Evolutionary conservation across 108 stramenopile species (phyloP).

Genomic region (Skeletonema marinoi): DNA sequence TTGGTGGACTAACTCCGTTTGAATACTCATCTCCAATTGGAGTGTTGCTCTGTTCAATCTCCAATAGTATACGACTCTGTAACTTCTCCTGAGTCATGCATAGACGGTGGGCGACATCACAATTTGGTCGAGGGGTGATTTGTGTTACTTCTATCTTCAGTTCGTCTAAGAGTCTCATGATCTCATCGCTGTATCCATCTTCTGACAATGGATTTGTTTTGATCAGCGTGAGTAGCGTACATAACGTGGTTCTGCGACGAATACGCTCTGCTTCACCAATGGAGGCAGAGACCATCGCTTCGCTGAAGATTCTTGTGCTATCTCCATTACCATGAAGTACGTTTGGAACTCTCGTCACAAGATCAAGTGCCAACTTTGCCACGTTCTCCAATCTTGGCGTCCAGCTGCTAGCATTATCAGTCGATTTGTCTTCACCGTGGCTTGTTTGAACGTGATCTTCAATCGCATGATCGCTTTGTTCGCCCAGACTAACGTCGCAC

Average conservation of each 20-base stretch:
- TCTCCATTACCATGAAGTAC: conserved; percentile 5
- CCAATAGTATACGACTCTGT: conserved; percentile 12
- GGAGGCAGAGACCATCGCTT: conserved; percentile 26
- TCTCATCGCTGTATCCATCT: conserved; percentile 31
- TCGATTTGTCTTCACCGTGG: background rate
- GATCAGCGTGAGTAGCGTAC: conserved; percentile 14
- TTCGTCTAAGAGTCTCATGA: conserved; percentile 20
- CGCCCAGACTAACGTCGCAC: background rate
- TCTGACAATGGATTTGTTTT: conserved; percentile 23
- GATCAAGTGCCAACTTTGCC: conserved; percentile 18
- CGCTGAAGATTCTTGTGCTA: conserved; percentile 9
- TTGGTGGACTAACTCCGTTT: background rate
- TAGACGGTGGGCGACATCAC: conserved; percentile 15
- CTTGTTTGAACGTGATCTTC: background rate
- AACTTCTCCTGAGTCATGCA: conserved; percentile 27
- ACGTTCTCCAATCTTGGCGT: conserved; percentile 16
- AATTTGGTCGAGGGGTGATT: conserved; percentile 8
- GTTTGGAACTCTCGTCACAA: conserved; percentile 17
- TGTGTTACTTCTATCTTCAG: conserved; percentile 4
- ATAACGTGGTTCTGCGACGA: conserved; percentile 9
- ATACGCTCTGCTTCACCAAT: conserved; percentile 1
- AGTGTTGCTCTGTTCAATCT: conserved; percentile 25
- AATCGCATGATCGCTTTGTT: background rate
- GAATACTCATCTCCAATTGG: background rate
- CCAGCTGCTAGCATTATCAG: background rate